These are phyloP conservation scores for Anethum foeniculum DNA, from an alignment of 140 eudicot genomes.

Conservation along the genomic window DNA sequence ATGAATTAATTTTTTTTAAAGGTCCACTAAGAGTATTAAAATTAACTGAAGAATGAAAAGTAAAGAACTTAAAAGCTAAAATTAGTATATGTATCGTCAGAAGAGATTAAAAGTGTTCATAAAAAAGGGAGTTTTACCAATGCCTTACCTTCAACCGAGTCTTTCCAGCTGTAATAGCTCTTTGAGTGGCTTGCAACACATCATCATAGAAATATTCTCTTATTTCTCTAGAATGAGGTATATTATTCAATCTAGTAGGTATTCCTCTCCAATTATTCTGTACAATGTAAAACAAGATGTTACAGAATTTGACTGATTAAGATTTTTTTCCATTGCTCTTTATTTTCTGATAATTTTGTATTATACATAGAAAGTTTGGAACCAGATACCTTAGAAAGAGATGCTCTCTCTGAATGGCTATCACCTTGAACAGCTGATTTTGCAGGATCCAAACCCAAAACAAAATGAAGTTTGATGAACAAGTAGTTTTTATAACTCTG, in stretches of 20 bases:
- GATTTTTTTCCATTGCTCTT: not conserved
- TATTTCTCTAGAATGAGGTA: conserved; percentile 97
- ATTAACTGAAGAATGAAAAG: not conserved
- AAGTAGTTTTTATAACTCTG: not conserved
- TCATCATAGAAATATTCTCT: conserved; percentile 92
- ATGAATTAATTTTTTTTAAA: not conserved
- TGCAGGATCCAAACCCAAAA: conserved; percentile 26
- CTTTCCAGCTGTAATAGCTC: conserved; percentile 85
- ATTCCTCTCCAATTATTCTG: conserved; percentile 95
- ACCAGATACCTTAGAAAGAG: conserved; percentile 44
- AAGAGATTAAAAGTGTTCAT: not conserved
- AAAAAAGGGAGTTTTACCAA: not conserved
- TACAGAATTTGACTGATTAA: conserved; percentile 11
- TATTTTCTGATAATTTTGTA: not conserved
- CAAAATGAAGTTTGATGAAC: not conserved
- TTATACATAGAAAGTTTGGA: not conserved
- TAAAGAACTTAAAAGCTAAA: not conserved
- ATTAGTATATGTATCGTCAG: not conserved
- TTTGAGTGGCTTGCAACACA: conserved; percentile 87
- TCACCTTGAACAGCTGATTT: conserved; percentile 41
- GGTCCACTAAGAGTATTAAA: not conserved
- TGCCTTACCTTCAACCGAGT: conserved; percentile 60
- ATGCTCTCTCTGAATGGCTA: conserved; percentile 33
- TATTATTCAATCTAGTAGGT: conserved; percentile 90
- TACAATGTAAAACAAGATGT: conserved; percentile 18